Percentiles rank a stretch among this genome's conserved stretches.
These are phyloP conservation scores for Eimeria acervulina DNA, from an alignment of 169 alveolate species.

Conservation along the genomic window DNA sequence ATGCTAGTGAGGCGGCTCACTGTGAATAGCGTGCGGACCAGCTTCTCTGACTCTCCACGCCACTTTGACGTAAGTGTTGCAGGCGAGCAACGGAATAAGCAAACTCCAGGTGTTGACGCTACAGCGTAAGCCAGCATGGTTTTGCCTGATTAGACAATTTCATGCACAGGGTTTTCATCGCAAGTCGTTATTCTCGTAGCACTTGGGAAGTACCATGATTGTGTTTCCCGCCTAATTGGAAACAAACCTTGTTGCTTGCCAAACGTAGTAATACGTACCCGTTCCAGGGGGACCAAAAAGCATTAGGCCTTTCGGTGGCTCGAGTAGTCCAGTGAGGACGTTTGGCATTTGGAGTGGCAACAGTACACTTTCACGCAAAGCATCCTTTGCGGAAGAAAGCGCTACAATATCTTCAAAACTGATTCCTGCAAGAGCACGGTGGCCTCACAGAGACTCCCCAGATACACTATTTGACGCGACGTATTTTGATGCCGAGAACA, in stretches of 20 bases:
- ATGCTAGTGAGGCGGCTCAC: not conserved
- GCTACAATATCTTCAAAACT: slow-evolving; percentile 94
- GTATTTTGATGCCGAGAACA: too few species aligned
- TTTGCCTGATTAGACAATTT: slow-evolving; percentile 87
- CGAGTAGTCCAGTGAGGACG: slow-evolving; percentile 94
- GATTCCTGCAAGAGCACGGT: slow-evolving; percentile 83
- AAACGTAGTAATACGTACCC: slow-evolving; percentile 77
- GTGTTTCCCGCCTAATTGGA: not conserved
- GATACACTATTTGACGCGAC: too few species aligned
- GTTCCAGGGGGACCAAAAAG: slow-evolving; percentile 98
- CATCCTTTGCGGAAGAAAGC: slow-evolving; percentile 93
- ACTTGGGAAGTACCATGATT: not conserved
- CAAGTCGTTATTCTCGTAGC: not conserved
- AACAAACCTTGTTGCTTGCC: not conserved
- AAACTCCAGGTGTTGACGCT: slow-evolving; percentile 96
- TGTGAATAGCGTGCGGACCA: slow-evolving; percentile 88
- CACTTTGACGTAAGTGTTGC: slow-evolving; percentile 95
- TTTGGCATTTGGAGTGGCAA: slow-evolving; percentile 96
- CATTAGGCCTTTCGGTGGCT: slow-evolving; percentile 96
- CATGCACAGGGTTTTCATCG: too few species aligned
- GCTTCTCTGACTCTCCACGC: slow-evolving; percentile 97
- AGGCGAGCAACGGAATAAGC: slow-evolving; percentile 95
- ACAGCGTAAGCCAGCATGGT: slow-evolving; percentile 96
- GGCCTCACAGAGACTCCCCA: too few species aligned
- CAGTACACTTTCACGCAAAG: slow-evolving; percentile 95